Evolutionary conservation across 2,329 filamentous ascomycete species (phyloP), one percentile per base, ranked within the genome.

Genomic region (Seiridium unicorne): DNA sequence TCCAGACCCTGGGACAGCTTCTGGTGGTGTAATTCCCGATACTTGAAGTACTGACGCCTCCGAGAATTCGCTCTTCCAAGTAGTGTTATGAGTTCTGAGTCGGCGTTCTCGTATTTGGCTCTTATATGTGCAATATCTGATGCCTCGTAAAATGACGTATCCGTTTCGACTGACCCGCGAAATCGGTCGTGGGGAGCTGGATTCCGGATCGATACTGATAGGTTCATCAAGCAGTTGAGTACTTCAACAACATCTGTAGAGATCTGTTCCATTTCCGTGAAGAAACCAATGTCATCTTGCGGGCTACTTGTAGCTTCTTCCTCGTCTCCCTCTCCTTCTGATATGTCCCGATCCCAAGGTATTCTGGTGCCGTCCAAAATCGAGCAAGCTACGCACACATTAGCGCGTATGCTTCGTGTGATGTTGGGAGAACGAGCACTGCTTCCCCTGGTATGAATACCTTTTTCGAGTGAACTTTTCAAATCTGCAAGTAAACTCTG

Each of bases 201-300:
- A 4, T 73, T 71, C 0, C 69, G 69, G 4, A 78, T 76, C 0
- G 73, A 62, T n/a, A 76, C 68, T 3, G 73, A 74, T 1, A 78
- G 66, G 2, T 75, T 65, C 5, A 74, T 66, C 1, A 79, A 67
- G 32, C 70, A 70, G 26, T 69, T 67, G 3, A 76, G 66, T 0
- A 67, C 63, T 1, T 74, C 70, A 0, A n/a, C 11, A 1, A 73
- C 47, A 13, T 69, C 67, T 0, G 60, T 48, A 0, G 47, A 10
- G 1, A 69, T 62, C 61, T 64, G 69, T 1, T 31, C 57, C 0
- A 68, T 48, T 34, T 69, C 66, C 0, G 63, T 65, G 10, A 59
- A 38, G 2, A 63, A 64, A 1, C 59, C 62, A 6, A 65, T 35
- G 31, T 53, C 32, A 31, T 53, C 31, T 6, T 57, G 18, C 18